Evolutionary conservation across 495 filamentous ascomycete species (phyloP).

Genomic region (Aspergillus olivimuriae): DNA sequence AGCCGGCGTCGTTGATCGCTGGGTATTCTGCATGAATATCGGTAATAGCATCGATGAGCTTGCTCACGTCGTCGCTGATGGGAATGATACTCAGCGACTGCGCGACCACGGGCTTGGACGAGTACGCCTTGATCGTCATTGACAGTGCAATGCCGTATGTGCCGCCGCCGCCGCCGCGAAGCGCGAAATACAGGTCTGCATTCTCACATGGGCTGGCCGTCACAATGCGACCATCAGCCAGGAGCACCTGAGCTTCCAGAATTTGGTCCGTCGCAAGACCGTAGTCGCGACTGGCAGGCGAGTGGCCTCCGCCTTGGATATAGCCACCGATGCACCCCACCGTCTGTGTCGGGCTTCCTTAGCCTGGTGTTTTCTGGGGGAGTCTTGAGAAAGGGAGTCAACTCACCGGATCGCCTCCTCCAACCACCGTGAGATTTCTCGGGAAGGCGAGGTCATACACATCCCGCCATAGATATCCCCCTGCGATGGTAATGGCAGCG

Average conservation of each 20-base stretch:
- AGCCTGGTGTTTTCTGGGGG: not conserved
- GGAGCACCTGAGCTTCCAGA: slow-evolving; percentile 41
- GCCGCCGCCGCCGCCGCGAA: slow-evolving; percentile 42
- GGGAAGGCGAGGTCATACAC: slow-evolving; percentile 22
- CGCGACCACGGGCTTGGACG: slow-evolving; percentile 14
- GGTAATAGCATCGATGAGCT: slow-evolving; percentile 11
- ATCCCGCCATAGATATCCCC: slow-evolving; percentile 32
- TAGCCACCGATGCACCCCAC: slow-evolving; percentile 34
- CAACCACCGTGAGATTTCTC: slow-evolving; percentile 25
- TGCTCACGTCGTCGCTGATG: slow-evolving; percentile 6
- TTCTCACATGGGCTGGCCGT: slow-evolving; percentile 44
- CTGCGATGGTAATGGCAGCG: slow-evolving; percentile 27
- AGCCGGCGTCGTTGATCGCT: slow-evolving; percentile 16
- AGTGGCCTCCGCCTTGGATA: slow-evolving; percentile 33
- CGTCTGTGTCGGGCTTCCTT: slow-evolving; percentile 14
- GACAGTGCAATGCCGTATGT: slow-evolving; percentile 43
- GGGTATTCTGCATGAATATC: slow-evolving; percentile 12
- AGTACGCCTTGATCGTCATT: slow-evolving; percentile 36
- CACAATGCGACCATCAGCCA: slow-evolving; percentile 41
- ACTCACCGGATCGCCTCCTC: slow-evolving; percentile 29
- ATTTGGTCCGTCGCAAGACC: slow-evolving; percentile 35
- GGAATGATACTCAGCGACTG: slow-evolving; percentile 14
- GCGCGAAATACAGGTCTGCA: slow-evolving; percentile 51
- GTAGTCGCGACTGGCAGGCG: slow-evolving; percentile 18
- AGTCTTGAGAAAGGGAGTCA: not conserved